Evolutionary conservation across 1,139 yeast genomes (phyloP), one percentile per base, ranked within the genome.

Genomic region (Magnusiomyces fungicola): DNA sequence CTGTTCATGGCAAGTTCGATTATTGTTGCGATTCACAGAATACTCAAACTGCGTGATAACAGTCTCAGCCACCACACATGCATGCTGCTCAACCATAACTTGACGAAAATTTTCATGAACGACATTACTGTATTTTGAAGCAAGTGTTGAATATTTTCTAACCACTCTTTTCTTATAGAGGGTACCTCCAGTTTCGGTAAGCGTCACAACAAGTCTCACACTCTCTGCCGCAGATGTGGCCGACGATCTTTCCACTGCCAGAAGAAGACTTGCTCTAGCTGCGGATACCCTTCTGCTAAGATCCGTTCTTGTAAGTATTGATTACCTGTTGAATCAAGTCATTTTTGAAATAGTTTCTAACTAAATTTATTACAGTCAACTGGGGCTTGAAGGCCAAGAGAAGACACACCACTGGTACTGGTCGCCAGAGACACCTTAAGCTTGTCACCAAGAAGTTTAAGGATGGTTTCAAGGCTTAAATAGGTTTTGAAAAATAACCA

Each of bases 151-250:
- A 3, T 22, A 16, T 36, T 36, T 18, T 14, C 40, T 36, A 30
- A 33, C 46, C 22, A 38, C 2, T 32, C 22, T 32, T 33, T 42
- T 30, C 36, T 2, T 49, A 56, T 71, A 88, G 96, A 92, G 90
- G 98, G 98, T 88, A 92, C 98, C 77, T 96, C 97, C 81, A 88
- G 97, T 75, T 84, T 88, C 82, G 97, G 98, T 84, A 92, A 90
- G 81, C 89, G 95, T 78, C 97, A 92, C 89, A 90, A 87, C 94
- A 94, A 94, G 82, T 84, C 97, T 74, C 99, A 92, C 89, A 86
- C 95, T 73, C 81, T 90, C 78, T 94, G 99, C 83, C 88, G 84
- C 83, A 89, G 97, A 85, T 92, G 99, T 81, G 97, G 97, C 70
- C 79, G 81, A 72, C 96, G 97, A 81, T 84, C 97, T 59, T 92